Base-by-base conservation (phyloP, 129 eudicot genomes). In the Flaveria ramosissima region DNA sequence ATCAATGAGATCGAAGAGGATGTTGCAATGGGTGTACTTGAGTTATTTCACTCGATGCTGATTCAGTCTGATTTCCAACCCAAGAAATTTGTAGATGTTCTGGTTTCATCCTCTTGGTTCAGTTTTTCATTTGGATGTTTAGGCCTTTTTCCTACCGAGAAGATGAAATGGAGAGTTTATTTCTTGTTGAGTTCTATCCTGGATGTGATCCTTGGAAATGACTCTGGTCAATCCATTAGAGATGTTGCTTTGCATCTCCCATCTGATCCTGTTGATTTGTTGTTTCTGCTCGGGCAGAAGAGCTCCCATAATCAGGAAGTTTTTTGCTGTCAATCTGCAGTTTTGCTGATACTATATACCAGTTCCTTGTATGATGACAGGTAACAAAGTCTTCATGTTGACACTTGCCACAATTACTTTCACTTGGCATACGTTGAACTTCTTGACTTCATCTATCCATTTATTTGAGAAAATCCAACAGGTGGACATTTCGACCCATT, bases 361-460 rank as follows among this genome's bases (percentile, higher is more conserved):
- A 89, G 97, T 81, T 91, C 99, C 57, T 75, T 89, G 26, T 85
- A 87, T 80, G 84, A 91, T 82, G 97, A 95, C 77, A 87, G 96
- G 99, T 92, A 88, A 80, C 27, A 15, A 72, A 61, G 64, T 64
- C 62, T 46, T 78, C 9, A 80, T 64, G 83, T 41, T 80, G 57
- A 57, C 82, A 60, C 65, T 47, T 42, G 24, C 52, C 14, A 6
- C 41, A 13, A 15, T 71, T 61, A 53, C 76, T 52, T 50, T 4
- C 50, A 16, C 46, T 70, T 67, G 51, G 42, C 64, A 19, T 76
- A 32, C 36, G 45, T 70, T 9, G 26, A 78, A 70, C n/a, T 69
- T 43, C 57, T 60, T 30, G 63, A 17, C 39, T 12, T 78, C 17
- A 43, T 24, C 9, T 15, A 8, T 50, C 26, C 27, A 4, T 66